These are phyloP conservation scores for Bauhinia variegata DNA, from an alignment of 306 rosid species.

Conservation along the genomic window DNA sequence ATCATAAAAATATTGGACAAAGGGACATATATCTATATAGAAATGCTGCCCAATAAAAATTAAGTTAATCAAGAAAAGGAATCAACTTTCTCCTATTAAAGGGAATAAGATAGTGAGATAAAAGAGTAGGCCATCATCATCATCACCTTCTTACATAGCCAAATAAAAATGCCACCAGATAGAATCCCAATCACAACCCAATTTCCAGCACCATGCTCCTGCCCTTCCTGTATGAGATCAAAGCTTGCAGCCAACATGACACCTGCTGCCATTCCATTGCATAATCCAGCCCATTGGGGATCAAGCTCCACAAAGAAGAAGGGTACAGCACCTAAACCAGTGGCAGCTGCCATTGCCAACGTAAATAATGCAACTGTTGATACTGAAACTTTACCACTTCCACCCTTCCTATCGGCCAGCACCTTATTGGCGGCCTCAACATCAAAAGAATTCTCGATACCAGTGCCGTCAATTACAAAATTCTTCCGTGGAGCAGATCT, in stretches of 20 bases:
- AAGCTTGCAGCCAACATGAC: slow-evolving; percentile 99
- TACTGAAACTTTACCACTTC: slow-evolving; percentile 70
- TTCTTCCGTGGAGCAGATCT: slow-evolving; percentile 74
- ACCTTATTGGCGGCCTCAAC: slow-evolving; percentile 48
- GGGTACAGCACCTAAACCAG: slow-evolving; percentile 97
- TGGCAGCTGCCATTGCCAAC: slow-evolving; percentile 96
- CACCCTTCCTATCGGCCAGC: slow-evolving; percentile 61
- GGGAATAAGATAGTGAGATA: slow-evolving; percentile 17
- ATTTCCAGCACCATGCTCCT: slow-evolving; percentile 77
- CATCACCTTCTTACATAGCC: slow-evolving; percentile 89
- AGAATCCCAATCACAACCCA: slow-evolving; percentile 93
- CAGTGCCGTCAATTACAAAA: slow-evolving; percentile 85
- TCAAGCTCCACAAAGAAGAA: slow-evolving; percentile 99
- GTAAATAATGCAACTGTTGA: slow-evolving; percentile 96
- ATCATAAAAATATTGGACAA: slow-evolving; percentile 2
- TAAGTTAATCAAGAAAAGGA: background rate
- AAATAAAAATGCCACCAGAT: slow-evolving; percentile 90
- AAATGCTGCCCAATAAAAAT: slow-evolving; percentile 21
- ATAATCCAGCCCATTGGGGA: slow-evolving; percentile 96
- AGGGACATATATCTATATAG: slow-evolving; percentile 15
- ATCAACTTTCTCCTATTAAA: slow-evolving; percentile 17
- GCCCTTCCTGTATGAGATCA: slow-evolving; percentile 94
- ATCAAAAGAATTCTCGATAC: slow-evolving; percentile 56
- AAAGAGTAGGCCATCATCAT: slow-evolving; percentile 24
- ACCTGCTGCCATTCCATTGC: slow-evolving; percentile 99